Conservation (phyloP, 176 grass and related monocot species). For the Eleusine indica region DNA sequence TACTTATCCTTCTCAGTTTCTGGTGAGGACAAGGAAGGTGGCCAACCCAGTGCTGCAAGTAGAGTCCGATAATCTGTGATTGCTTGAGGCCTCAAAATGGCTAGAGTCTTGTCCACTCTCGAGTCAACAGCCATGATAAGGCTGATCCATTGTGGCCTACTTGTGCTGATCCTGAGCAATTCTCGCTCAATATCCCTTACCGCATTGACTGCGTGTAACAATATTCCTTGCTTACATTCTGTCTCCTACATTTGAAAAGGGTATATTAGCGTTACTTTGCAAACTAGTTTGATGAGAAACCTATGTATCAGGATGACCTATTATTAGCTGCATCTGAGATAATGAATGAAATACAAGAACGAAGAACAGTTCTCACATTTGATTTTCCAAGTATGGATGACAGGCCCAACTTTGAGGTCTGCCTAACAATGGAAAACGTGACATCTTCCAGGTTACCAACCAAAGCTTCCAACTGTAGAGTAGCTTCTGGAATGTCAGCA, state of each 20-base stretch:
- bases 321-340: slow-evolving; percentile 1
- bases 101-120: slow-evolving; percentile 83
- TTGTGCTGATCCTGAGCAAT: slow-evolving; percentile 52
- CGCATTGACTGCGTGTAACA: slow-evolving; percentile 63
- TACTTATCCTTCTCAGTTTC: slow-evolving; percentile 54
- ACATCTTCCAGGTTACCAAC: slow-evolving; percentile 95
- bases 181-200: slow-evolving; percentile 73
- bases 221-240: slow-evolving; percentile 63
- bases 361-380: slow-evolving; percentile 42
- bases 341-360: slow-evolving; percentile 7
- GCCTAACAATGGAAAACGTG: slow-evolving; percentile 66
- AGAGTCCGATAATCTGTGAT: slow-evolving; percentile 79
- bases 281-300: neutral
- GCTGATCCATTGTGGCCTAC: slow-evolving; percentile 66
- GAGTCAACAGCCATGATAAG: slow-evolving; percentile 84
- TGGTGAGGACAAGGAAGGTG: slow-evolving; percentile 69
- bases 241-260: slow-evolving; percentile 51
- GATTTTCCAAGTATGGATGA: slow-evolving; percentile 44
- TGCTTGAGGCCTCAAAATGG: slow-evolving; percentile 82
- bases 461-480: slow-evolving; percentile 90
- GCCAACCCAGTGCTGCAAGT: slow-evolving; percentile 84
- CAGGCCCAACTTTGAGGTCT: slow-evolving; percentile 54
- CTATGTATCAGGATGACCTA: neutral
- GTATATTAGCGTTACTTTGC: neutral
- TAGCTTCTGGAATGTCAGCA: slow-evolving; percentile 79